Evolutionary conservation across 1,139 yeast species (phyloP).

Genomic region (Diutina neorugosa): DNA sequence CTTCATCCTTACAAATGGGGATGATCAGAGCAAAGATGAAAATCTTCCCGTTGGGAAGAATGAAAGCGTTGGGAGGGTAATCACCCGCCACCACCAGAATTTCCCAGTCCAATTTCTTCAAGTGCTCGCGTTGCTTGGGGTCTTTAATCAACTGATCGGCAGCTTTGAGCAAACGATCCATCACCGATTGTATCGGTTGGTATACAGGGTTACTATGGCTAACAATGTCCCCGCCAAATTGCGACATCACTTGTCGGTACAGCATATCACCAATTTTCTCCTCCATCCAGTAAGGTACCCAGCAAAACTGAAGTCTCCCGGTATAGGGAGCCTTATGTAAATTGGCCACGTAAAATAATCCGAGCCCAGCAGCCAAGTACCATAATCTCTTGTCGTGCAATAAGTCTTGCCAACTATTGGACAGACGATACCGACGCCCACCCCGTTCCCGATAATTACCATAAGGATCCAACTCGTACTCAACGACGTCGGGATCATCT

Average conservation of each 20-base stretch:
- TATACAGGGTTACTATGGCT: constrained; percentile 46
- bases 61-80: constrained; percentile 87
- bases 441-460: background rate
- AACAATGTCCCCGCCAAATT: constrained; percentile 33
- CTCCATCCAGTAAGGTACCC: constrained; percentile 64
- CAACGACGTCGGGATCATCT: background rate
- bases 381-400: constrained; percentile 5
- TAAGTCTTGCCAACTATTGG: constrained; percentile 1
- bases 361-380: constrained; percentile 8
- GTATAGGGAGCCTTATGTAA: constrained; percentile 79
- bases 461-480: background rate
- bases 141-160: constrained; percentile 26
- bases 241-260: constrained; percentile 46
- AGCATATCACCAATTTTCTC: constrained; percentile 53
- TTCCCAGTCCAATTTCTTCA: constrained; percentile 51
- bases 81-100: constrained; percentile 67
- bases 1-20: constrained; percentile 69
- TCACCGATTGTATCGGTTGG: constrained; percentile 42
- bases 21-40: constrained; percentile 76
- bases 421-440: background rate
- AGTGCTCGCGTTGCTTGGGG: constrained; percentile 21
- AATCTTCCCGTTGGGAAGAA: constrained; percentile 90
- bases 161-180: constrained; percentile 51
- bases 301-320: constrained; percentile 57
- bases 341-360: constrained; percentile 46